Percentiles rank a stretch among this genome's conserved stretches.
phyloP scores from a whole-genome alignment of 2,329 filamentous ascomycete genomes.

The Xylariaceae sp. region DNA sequence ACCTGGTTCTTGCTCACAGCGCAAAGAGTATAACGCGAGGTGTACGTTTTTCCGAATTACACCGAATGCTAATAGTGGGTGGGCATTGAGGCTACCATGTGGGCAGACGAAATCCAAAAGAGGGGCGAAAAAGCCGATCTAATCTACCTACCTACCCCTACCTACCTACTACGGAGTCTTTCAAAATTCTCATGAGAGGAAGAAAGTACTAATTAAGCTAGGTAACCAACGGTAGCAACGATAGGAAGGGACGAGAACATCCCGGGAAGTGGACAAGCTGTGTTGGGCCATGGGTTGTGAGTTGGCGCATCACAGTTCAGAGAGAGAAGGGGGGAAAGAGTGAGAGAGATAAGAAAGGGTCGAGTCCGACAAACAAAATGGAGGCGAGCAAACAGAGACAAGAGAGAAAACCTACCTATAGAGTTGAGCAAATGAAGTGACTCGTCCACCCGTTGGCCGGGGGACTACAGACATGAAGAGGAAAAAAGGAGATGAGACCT shows the following conservation, averaged over 20 bases:
- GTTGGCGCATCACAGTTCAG: not conserved
- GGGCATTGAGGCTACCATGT: not conserved
- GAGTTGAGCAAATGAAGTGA: not conserved
- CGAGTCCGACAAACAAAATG: conserved; percentile 6
- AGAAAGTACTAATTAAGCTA: not conserved
- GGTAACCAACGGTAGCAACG: too few relatives aligned
- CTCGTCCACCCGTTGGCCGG: not conserved
- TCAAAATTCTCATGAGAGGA: not conserved
- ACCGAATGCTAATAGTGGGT: not conserved
- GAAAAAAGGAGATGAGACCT: conserved; percentile 6
- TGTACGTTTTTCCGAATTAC: not conserved
- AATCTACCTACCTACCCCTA: not conserved
- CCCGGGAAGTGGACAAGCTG: not conserved
- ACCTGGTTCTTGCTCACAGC: not conserved
- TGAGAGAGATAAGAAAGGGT: too few relatives aligned
- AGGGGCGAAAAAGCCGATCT: not conserved
- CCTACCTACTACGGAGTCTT: not conserved
- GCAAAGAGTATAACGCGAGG: not conserved
- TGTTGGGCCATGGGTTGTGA: not conserved
- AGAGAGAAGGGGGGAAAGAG: not conserved
- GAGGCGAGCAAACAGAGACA: not conserved
- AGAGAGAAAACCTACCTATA: not conserved
- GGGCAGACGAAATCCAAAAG: not conserved
- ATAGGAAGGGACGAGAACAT: too few relatives aligned
- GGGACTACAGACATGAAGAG: not conserved